Conservation (phyloP, 306 rosid genomes). For the Castanopsis chinensis region DNA sequence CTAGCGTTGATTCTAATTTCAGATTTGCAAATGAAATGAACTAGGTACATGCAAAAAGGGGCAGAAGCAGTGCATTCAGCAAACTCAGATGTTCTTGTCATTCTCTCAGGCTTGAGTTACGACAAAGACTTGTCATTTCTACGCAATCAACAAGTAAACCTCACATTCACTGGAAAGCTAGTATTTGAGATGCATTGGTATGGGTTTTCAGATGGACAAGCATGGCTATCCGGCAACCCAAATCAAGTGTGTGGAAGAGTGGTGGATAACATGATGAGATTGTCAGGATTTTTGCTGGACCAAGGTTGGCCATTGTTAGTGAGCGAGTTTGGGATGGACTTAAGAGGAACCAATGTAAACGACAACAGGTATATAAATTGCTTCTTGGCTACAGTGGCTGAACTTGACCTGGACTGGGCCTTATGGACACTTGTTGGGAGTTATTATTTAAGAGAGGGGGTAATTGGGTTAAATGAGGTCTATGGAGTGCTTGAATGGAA, state of each 20-base stretch:
- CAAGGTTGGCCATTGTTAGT: slow-evolving; percentile 77
- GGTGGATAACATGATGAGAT: slow-evolving; percentile 38
- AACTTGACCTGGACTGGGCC: slow-evolving; percentile 79
- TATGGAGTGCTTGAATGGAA: slow-evolving; percentile 63
- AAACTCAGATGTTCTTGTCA: slow-evolving; percentile 69
- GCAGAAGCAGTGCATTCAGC: slow-evolving; percentile 90
- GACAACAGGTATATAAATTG: slow-evolving; percentile 79
- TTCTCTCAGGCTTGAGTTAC: slow-evolving; percentile 69
- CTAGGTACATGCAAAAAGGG: slow-evolving; percentile 84
- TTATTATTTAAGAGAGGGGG: slow-evolving; percentile 69
- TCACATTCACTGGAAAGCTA: slow-evolving; percentile 55
- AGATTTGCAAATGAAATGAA: not conserved
- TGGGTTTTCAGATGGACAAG: slow-evolving; percentile 60
- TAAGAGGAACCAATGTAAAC: slow-evolving; percentile 72
- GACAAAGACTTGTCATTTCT: slow-evolving; percentile 72
- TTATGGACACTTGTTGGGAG: slow-evolving; percentile 86
- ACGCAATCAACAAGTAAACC: slow-evolving; percentile 32
- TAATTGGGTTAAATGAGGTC: slow-evolving; percentile 65
- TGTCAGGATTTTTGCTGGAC: slow-evolving; percentile 55
- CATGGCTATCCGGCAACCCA: slow-evolving; percentile 68
- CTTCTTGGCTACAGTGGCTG: slow-evolving; percentile 63
- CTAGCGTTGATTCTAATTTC: not conserved
- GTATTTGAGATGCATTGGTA: slow-evolving; percentile 88
- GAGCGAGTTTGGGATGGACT: slow-evolving; percentile 80
- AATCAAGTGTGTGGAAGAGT: slow-evolving; percentile 86